Evolutionary conservation across 257 asterid species (phyloP).

Genomic region (Nicotiana undulata): DNA sequence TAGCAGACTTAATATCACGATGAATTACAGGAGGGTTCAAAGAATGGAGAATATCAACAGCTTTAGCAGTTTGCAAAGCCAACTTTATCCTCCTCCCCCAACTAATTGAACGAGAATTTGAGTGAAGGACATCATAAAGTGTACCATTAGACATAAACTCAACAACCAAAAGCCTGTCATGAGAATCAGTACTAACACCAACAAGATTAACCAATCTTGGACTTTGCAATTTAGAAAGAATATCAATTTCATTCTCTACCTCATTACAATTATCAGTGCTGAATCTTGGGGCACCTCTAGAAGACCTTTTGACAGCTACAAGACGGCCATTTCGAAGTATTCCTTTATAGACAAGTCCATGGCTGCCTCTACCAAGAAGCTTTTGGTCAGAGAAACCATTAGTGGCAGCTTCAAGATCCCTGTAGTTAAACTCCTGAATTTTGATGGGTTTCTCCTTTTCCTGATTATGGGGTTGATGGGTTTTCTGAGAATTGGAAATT

Average conservation of each 20-base stretch:
- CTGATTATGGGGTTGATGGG: slow-evolving; percentile 12
- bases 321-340: slow-evolving; percentile 58
- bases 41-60: slow-evolving; percentile 58
- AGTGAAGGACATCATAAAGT: slow-evolving; percentile 62
- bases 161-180: slow-evolving; percentile 60
- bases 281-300: slow-evolving; percentile 28
- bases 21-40: slow-evolving; percentile 65
- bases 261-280: slow-evolving; percentile 44
- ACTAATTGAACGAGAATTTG: slow-evolving; percentile 43
- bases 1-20: slow-evolving; percentile 79
- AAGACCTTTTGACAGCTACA: slow-evolving; percentile 71
- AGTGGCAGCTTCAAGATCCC: slow-evolving; percentile 72
- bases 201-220: slow-evolving; percentile 72
- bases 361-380: slow-evolving; percentile 79
- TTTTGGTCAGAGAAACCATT: slow-evolving; percentile 59
- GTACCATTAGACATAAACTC: slow-evolving; percentile 90
- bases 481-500: slow-evolving; percentile 30
- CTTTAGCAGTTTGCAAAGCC: slow-evolving; percentile 69
- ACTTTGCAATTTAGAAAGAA: slow-evolving; percentile 53
- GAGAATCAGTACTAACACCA: slow-evolving; percentile 44
- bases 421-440: slow-evolving; percentile 64
- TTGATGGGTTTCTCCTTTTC: slow-evolving; percentile 35
- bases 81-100: slow-evolving; percentile 76
- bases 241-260: slow-evolving; percentile 68
- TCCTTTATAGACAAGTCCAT: slow-evolving; percentile 75